These are phyloP conservation scores for Syzygium jambos DNA, from an alignment of 345 rosid species.

Conservation along the genomic window DNA sequence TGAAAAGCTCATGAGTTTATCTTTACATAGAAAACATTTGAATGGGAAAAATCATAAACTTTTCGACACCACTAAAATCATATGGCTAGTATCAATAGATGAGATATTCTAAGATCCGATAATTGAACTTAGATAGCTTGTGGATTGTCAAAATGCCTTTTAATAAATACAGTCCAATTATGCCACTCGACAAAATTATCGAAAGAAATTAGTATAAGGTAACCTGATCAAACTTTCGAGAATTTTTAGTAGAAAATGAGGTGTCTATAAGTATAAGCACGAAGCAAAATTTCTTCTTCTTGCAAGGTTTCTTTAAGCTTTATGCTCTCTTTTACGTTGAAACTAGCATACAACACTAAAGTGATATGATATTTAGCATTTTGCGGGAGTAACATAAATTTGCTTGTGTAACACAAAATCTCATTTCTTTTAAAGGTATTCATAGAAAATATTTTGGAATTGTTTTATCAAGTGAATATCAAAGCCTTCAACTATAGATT, in stretches of 20 bases:
- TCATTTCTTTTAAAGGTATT: background rate
- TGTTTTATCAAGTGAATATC: background rate
- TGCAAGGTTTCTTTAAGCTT: background rate
- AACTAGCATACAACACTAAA: background rate
- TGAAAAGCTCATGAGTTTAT: background rate
- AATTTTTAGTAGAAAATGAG: background rate
- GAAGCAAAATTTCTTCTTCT: background rate
- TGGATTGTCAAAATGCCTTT: background rate
- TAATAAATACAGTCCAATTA: background rate
- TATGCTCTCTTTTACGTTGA: background rate
- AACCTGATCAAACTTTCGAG: background rate
- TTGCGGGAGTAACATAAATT: background rate
- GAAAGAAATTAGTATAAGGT: background rate
- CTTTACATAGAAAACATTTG: background rate
- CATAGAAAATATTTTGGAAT: background rate
- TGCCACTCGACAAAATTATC: background rate
- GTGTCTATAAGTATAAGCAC: background rate
- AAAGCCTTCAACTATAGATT: background rate
- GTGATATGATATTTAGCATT: background rate
- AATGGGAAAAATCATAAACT: background rate
- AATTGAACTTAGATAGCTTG: background rate
- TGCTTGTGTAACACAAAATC: background rate
- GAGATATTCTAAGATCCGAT: background rate
- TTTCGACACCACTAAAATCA: background rate
- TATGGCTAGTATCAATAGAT: background rate